Evolutionary conservation across 2,329 filamentous ascomycete genomes (phyloP).

Genomic region (Paradendryphiella salina): DNA sequence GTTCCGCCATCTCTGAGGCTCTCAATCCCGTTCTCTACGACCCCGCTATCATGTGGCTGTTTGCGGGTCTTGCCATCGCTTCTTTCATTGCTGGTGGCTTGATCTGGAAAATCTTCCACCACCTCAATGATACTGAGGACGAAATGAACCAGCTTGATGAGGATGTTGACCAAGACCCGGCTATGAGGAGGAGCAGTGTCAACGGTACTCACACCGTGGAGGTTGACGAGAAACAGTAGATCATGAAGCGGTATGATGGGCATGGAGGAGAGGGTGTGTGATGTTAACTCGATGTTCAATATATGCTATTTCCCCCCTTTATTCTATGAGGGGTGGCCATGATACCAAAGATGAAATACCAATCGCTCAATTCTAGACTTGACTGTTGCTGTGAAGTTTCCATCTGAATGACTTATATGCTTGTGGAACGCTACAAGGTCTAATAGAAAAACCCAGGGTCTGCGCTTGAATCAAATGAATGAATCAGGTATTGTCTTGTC

Average conservation of each 20-base stretch:
- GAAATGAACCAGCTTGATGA: conserved; percentile 44
- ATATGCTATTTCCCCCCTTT: not conserved
- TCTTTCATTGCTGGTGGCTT: conserved; percentile 39
- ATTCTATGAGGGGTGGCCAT: conserved; percentile 1
- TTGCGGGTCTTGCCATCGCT: conserved; percentile 38
- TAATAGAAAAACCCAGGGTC: too few species aligned
- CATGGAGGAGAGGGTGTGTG: not conserved
- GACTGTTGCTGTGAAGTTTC: not conserved
- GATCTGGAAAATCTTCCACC: conserved; percentile 47
- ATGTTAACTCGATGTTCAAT: conserved; percentile 6
- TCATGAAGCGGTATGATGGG: not conserved
- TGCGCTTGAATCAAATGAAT: too few species aligned
- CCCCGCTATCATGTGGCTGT: conserved; percentile 69
- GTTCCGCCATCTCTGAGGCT: conserved; percentile 65
- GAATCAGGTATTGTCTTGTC: too few species aligned
- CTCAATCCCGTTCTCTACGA: conserved; percentile 64
- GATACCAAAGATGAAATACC: conserved; percentile 12
- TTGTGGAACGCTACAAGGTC: too few species aligned
- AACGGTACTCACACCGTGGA: conserved; percentile 26
- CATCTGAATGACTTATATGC: too few species aligned
- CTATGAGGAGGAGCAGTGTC: conserved; percentile 32
- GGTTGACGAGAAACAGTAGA: conserved; percentile 20
- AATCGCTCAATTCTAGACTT: not conserved
- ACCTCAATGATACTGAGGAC: conserved; percentile 45
- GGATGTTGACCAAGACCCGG: conserved; percentile 40